Percentiles rank a stretch among this genome's conserved stretches.
Evolutionary conservation across 805 yeast species (phyloP).

Genomic region (Yamadazyma sp.): DNA sequence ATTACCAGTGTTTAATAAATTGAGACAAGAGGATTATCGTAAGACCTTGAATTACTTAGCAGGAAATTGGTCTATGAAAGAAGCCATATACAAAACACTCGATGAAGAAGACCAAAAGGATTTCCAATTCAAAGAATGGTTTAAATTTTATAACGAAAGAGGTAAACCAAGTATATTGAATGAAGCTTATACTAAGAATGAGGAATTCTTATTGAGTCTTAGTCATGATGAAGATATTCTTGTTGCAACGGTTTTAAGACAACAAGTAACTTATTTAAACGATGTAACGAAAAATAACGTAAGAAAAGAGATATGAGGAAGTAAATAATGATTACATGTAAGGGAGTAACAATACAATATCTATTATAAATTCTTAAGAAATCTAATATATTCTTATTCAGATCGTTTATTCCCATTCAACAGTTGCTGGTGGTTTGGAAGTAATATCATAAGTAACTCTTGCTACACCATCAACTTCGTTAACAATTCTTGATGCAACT

Average conservation of each 20-base stretch:
- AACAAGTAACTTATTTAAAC: slow-evolving; percentile 11
- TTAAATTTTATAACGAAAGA: slow-evolving; percentile 32
- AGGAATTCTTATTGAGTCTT: slow-evolving; percentile 50
- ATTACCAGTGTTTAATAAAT: slow-evolving; percentile 24
- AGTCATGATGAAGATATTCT: slow-evolving; percentile 67
- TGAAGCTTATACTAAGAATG: slow-evolving; percentile 30
- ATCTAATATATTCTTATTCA: background rate
- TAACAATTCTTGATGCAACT: slow-evolving; percentile 93
- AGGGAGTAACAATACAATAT: background rate
- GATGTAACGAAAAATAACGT: slow-evolving; percentile 33
- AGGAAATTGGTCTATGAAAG: slow-evolving; percentile 70
- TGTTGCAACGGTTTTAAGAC: slow-evolving; percentile 54
- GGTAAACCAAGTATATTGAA: slow-evolving; percentile 46
- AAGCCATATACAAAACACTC: slow-evolving; percentile 66
- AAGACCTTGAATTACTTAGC: slow-evolving; percentile 41
- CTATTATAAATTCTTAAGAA: too few species aligned
- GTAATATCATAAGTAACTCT: slow-evolving; percentile 98
- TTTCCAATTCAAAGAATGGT: slow-evolving; percentile 63
- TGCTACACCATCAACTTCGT: slow-evolving; percentile 98
- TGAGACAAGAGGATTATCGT: slow-evolving; percentile 14
- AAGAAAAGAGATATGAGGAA: background rate
- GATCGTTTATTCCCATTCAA: slow-evolving; percentile 86
- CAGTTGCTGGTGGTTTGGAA: slow-evolving; percentile 99
- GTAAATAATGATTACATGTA: background rate
- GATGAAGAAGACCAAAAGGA: slow-evolving; percentile 44